phyloP scores from a whole-genome alignment of 441 rosid genomes.

The Breynia disticha region DNA sequence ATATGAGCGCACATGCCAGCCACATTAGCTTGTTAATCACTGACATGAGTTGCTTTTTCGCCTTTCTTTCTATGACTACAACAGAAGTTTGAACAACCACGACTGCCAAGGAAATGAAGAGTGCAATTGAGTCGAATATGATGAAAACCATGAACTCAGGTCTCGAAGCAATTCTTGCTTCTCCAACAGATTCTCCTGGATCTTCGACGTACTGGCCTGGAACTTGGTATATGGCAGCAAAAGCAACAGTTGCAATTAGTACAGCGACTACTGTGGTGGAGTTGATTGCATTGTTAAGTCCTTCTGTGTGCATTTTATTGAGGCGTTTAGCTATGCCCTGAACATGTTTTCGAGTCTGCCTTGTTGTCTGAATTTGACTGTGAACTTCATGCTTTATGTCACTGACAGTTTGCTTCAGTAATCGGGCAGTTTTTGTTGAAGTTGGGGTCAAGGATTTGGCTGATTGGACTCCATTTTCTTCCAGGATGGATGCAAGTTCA shows the following conservation, averaged over 20 bases:
- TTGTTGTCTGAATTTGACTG: slow-evolving; percentile 71
- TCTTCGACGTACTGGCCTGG: slow-evolving; percentile 58
- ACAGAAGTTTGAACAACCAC: slow-evolving; percentile 96
- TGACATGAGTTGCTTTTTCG: slow-evolving; percentile 80
- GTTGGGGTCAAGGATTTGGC: slow-evolving; percentile 43
- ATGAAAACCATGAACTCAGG: slow-evolving; percentile 68
- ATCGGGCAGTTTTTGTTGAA: slow-evolving; percentile 35
- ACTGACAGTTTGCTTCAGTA: slow-evolving; percentile 88
- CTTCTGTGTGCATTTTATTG: slow-evolving; percentile 76
- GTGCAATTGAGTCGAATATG: slow-evolving; percentile 76
- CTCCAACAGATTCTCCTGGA: slow-evolving; percentile 44
- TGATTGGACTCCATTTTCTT: slow-evolving; percentile 43
- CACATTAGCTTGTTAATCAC: slow-evolving; percentile 94
- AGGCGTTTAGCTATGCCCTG: slow-evolving; percentile 75
- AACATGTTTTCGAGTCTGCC: slow-evolving; percentile 59
- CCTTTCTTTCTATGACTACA: slow-evolving; percentile 73
- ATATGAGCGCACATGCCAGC: slow-evolving; percentile 75
- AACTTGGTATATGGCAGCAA: slow-evolving; percentile 89
- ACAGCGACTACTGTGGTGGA: slow-evolving; percentile 90
- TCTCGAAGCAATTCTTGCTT: slow-evolving; percentile 51
- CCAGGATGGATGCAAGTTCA: slow-evolving; percentile 40
- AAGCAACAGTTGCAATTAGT: slow-evolving; percentile 89
- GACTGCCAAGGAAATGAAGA: slow-evolving; percentile 88
- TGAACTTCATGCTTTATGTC: slow-evolving; percentile 91
- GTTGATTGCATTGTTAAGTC: slow-evolving; percentile 90